phyloP scores from a whole-genome alignment of 176 grass and related monocot species.

The Musa acuminata region DNA sequence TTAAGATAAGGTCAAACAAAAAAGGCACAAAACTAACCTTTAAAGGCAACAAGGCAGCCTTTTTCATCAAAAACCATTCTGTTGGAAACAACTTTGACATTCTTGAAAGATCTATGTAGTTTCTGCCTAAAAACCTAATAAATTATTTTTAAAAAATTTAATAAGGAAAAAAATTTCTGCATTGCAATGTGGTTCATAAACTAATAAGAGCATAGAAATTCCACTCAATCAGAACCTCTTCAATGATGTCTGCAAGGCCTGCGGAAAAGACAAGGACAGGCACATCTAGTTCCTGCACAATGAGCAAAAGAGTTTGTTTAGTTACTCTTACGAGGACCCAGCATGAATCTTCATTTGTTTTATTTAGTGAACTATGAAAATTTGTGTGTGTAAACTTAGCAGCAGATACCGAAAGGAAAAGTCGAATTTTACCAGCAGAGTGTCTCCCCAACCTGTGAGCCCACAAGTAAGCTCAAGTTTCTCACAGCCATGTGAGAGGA shows the following conservation, averaged over 20 bases:
- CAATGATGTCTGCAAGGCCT: slow-evolving; percentile 92
- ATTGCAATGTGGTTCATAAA: neutral
- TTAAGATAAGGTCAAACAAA: neutral
- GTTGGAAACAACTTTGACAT: slow-evolving; percentile 88
- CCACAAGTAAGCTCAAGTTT: too few species aligned
- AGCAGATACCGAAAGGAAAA: too few species aligned
- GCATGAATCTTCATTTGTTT: neutral
- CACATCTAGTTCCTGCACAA: slow-evolving; percentile 67
- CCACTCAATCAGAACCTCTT: slow-evolving; percentile 40
- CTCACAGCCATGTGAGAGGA: too few species aligned
- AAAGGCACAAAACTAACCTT: slow-evolving; percentile 43
- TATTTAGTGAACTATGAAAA: neutral
- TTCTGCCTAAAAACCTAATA: slow-evolving; percentile 85
- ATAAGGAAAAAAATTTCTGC: neutral
- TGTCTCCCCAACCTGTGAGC: too few species aligned
- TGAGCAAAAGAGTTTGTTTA: slow-evolving; percentile 16
- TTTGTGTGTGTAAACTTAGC: neutral
- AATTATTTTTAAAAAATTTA: slow-evolving; percentile 11
- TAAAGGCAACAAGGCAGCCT: slow-evolving; percentile 70
- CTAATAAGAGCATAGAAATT: neutral
- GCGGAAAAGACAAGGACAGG: slow-evolving; percentile 90
- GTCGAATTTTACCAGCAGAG: too few species aligned
- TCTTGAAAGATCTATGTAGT: slow-evolving; percentile 68
- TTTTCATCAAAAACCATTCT: slow-evolving; percentile 89
- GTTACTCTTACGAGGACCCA: neutral